phyloP scores from a whole-genome alignment of 257 asterid genomes.

The Lycium barbarum region DNA sequence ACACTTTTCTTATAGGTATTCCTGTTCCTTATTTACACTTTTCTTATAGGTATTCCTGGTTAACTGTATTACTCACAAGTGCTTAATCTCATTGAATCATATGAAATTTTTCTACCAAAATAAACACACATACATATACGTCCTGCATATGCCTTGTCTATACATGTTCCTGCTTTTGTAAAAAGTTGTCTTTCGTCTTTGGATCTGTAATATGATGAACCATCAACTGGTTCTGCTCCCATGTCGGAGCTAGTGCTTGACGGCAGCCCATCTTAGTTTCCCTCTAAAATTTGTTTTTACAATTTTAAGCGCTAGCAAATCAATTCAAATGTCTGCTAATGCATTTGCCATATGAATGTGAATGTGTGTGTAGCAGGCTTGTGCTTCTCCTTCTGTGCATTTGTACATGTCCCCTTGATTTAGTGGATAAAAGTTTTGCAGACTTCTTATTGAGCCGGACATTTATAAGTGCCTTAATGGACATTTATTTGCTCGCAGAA shows the following conservation, averaged over 20 bases:
- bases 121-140: neutral
- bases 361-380: neutral
- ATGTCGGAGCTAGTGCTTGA: neutral
- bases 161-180: neutral
- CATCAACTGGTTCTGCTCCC: neutral
- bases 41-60: neutral
- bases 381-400: neutral
- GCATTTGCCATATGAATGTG: neutral
- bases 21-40: neutral
- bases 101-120: neutral
- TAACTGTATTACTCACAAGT: neutral
- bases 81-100: neutral
- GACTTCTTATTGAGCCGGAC: neutral
- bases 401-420: neutral
- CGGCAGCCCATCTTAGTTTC: neutral
- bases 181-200: neutral
- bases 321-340: neutral
- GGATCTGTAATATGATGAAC: neutral
- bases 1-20: neutral
- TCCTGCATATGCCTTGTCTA: slow-evolving; percentile 7
- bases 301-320: slow-evolving; percentile 16
- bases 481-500: neutral
- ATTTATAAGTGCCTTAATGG: neutral
- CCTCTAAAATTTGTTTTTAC: neutral
- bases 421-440: neutral